phyloP scores from a whole-genome alignment of 345 rosid species.

The Populus simonii region DNA sequence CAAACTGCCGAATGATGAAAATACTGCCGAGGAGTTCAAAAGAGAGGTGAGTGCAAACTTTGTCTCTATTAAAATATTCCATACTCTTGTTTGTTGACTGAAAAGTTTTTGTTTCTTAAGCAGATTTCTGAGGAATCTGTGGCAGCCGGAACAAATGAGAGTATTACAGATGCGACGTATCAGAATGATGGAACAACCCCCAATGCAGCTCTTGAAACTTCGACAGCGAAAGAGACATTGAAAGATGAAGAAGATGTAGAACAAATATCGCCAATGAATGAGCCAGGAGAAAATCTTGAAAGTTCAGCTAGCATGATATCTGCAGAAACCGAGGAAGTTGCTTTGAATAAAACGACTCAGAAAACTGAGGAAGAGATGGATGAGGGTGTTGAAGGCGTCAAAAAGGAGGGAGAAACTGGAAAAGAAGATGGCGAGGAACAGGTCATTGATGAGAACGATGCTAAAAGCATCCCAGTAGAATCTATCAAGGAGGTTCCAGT shows the following conservation, averaged over 20 bases:
- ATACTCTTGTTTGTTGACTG: slow-evolving; percentile 4
- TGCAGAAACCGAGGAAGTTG: neutral
- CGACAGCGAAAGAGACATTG: slow-evolving; percentile 2
- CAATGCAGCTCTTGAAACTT: neutral
- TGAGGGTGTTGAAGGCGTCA: neutral
- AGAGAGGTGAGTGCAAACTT: neutral
- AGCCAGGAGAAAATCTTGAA: too few relatives aligned
- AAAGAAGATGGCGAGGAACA: neutral
- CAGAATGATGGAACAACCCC: slow-evolving; percentile 11
- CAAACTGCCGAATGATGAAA: neutral
- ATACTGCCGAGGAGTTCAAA: neutral
- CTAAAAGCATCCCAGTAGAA: neutral
- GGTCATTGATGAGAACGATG: neutral
- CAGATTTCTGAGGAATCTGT: slow-evolving; percentile 16
- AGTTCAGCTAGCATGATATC: neutral
- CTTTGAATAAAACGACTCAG: neutral
- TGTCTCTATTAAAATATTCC: neutral
- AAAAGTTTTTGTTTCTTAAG: neutral
- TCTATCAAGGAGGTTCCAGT: neutral
- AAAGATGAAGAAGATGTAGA: slow-evolving; percentile 7
- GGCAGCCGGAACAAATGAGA: slow-evolving; percentile 7
- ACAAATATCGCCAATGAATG: neutral
- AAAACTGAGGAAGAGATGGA: neutral
- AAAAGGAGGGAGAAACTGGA: neutral
- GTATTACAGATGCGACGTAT: neutral